Base-by-base conservation (phyloP, 345 rosid species). In the Laguncularia racemosa region DNA sequence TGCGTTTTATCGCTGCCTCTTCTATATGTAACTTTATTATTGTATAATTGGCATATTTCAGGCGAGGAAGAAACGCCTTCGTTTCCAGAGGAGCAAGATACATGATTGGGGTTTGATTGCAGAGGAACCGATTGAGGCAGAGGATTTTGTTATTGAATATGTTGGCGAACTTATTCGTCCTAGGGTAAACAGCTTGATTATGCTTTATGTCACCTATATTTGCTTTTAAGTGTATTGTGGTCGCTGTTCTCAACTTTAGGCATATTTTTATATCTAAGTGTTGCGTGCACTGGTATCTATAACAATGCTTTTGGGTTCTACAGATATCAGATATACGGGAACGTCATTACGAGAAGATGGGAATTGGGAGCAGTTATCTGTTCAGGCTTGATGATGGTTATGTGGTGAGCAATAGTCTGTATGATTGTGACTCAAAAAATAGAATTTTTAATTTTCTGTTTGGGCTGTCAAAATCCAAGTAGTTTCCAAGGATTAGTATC, bases 101-200 rank as follows among this genome's bases (percentile, higher is more conserved):
- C 99, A 95, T 71, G 99, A 90, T 67, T 95, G 99, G 99, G 99
- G 99, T 77, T 88, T 95, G 71, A 76, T 90, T 62, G 97, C 97
- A 3, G 75, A 81, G 58, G 97, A 95, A 70, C 89, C 97, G 44
- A 90, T 95, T 65, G 97, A 95, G 69, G 88, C 96, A 10, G 96
- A 95, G 73, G 97, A 95, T 71, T 90, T 95, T 78, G 97, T 95
- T 54, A 90, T 90, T 16, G 99, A 95, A 75, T 95, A 95, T 77
- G 96, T 90, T 28, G 99, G 99, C 53, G 99, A 95, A 76, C 74
- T 95, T 63, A 88, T 95, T 68, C 97, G 99, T 70, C 80, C 91
- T 16, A 75, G 78, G 72, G 99, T 95, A 79, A 67, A 33, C 40
- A 33, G 9, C 40, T 33, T 33, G 40, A 9, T 4, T 33, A 33